These are phyloP conservation scores for Uronychia setigera DNA, from an alignment of 73 alveolate genomes.

Conservation along the genomic window DNA sequence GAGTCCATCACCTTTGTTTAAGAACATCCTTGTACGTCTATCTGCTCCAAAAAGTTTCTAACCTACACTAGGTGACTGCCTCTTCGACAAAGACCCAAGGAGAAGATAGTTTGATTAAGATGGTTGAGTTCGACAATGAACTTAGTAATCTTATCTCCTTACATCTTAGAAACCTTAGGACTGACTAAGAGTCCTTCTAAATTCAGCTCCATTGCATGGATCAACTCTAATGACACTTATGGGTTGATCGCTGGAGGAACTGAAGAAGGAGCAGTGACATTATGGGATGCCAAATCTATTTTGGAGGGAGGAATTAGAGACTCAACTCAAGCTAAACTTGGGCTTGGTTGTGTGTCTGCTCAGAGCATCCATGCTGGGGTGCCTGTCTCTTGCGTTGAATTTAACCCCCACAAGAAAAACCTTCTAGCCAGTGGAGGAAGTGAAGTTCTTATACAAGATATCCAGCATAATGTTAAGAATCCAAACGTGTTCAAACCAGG, in stretches of 20 bases:
- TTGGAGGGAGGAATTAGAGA: slow-evolving; percentile 54
- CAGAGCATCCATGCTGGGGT: slow-evolving; percentile 43
- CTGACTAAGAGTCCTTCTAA: slow-evolving; percentile 38
- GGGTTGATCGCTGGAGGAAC: slow-evolving; percentile 87
- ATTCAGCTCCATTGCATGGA: slow-evolving; percentile 51
- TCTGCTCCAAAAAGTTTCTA: not conserved
- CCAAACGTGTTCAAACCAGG: slow-evolving; percentile 74
- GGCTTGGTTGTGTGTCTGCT: slow-evolving; percentile 60
- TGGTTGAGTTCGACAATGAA: slow-evolving; percentile 27
- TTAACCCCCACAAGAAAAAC: slow-evolving; percentile 85
- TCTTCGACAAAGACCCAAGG: slow-evolving; percentile 30
- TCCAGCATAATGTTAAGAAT: slow-evolving; percentile 61
- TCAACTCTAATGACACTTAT: slow-evolving; percentile 36
- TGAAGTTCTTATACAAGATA: slow-evolving; percentile 82
- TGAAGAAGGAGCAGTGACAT: slow-evolving; percentile 83
- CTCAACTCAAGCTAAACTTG: slow-evolving; percentile 56
- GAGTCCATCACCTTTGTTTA: slow-evolving; percentile 32
- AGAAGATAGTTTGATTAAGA: slow-evolving; percentile 22
- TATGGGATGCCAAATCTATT: slow-evolving; percentile 87
- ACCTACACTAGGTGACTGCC: slow-evolving; percentile 38
- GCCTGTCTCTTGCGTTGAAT: slow-evolving; percentile 74
- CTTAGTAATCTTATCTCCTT: slow-evolving; percentile 11
- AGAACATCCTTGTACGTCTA: slow-evolving; percentile 26
- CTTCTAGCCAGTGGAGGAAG: slow-evolving; percentile 87
- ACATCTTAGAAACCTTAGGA: slow-evolving; percentile 20